These are phyloP conservation scores for Tulasnella sp. DNA, from an alignment of 768 basidiomycete genomes.

Conservation along the genomic window DNA sequence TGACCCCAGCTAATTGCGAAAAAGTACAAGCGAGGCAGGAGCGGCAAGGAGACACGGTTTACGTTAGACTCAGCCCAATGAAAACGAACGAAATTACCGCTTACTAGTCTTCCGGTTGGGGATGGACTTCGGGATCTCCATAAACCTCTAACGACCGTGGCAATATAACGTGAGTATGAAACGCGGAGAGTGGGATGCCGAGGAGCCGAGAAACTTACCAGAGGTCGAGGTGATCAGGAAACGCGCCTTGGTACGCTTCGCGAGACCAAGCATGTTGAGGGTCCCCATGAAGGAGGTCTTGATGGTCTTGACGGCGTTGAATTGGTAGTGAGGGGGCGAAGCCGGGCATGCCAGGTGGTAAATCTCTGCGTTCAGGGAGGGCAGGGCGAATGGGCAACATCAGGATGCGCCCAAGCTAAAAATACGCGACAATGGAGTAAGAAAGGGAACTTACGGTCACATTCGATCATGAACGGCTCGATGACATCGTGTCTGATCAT, in stretches of 20 bases:
- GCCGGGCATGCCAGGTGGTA: slow-evolving; percentile 99
- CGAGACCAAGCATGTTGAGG: slow-evolving; percentile 97
- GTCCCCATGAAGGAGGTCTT: slow-evolving; percentile 99
- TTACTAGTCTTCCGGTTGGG: slow-evolving; percentile 94
- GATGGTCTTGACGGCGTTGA: slow-evolving; percentile 96
- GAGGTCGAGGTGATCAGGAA: slow-evolving; percentile 97
- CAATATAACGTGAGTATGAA: neutral
- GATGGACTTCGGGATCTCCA: slow-evolving; percentile 97
- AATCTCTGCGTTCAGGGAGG: slow-evolving; percentile 64
- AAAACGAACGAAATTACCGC: slow-evolving; percentile 41
- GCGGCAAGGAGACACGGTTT: neutral
- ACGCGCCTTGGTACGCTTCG: slow-evolving; percentile 95
- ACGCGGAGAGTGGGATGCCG: neutral
- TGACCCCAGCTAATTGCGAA: slow-evolving; percentile 80
- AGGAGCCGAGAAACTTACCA: slow-evolving; percentile 53
- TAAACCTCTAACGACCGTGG: slow-evolving; percentile 73
- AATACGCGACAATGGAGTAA: neutral
- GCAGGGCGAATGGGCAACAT: neutral
- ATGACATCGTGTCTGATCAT: slow-evolving; percentile 97
- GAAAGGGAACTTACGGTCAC: slow-evolving; percentile 68
- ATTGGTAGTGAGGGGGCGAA: slow-evolving; percentile 97
- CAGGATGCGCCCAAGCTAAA: neutral
- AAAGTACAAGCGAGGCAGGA: neutral
- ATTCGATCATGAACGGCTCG: slow-evolving; percentile 98
- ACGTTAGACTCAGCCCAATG: slow-evolving; percentile 36